phyloP scores from a whole-genome alignment of 2,329 filamentous ascomycete species.

The Exophiala xenobiotica region DNA sequence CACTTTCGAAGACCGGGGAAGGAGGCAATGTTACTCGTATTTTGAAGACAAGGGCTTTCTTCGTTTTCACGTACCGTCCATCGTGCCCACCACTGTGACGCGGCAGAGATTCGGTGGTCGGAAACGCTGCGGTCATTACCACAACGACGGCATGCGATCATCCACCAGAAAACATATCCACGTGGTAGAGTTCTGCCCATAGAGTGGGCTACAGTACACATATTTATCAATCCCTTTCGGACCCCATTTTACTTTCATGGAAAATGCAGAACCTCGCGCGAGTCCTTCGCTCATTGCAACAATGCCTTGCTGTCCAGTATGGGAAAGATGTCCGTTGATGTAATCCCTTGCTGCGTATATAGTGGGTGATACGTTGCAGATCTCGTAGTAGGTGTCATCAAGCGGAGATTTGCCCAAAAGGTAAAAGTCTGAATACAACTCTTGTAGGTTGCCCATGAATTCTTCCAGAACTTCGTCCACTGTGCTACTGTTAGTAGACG shows the following conservation, averaged over 20 bases:
- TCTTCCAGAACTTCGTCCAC: constrained; percentile 30
- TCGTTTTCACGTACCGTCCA: too few relatives aligned
- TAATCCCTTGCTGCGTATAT: constrained; percentile 31
- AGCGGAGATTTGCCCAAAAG: constrained; percentile 31
- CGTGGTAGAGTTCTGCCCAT: constrained; percentile 25
- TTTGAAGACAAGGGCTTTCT: too few relatives aligned
- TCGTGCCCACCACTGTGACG: too few relatives aligned
- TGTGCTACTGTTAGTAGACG: constrained; percentile 17
- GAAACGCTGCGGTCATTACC: constrained; percentile 17
- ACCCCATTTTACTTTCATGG: constrained; percentile 33
- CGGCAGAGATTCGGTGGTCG: too few relatives aligned
- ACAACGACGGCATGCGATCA: constrained; percentile 24
- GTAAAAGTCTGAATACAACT: constrained; percentile 34
- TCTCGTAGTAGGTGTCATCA: constrained; percentile 32
- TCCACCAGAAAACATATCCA: constrained; percentile 35
- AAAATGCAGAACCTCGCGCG: constrained; percentile 26
- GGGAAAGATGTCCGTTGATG: constrained; percentile 32
- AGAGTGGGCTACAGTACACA: constrained; percentile 35
- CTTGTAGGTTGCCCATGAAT: constrained; percentile 29
- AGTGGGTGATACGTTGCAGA: constrained; percentile 34
- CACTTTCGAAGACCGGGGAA: too few relatives aligned
- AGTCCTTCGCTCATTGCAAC: constrained; percentile 26
- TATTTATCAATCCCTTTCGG: constrained; percentile 26
- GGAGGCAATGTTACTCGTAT: too few relatives aligned
- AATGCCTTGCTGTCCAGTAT: constrained; percentile 26